Conservation (phyloP, 2,329 filamentous ascomycete genomes). For the Scedosporium boydii region DNA sequence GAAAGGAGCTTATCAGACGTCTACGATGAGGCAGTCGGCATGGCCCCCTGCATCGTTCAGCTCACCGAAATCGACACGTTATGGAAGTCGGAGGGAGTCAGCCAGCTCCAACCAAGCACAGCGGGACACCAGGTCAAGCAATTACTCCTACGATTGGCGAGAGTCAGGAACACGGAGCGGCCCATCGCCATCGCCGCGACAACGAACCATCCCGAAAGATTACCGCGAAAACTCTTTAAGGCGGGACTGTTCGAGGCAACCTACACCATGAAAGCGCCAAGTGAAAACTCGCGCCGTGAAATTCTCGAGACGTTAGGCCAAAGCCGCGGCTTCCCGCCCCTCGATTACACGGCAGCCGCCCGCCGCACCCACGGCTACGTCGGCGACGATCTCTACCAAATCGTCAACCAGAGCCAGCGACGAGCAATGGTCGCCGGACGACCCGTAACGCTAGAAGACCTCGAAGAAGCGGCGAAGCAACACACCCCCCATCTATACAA, state of each 20-base stretch:
- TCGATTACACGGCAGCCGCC: slow-evolving; percentile 67
- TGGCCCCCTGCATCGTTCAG: slow-evolving; percentile 84
- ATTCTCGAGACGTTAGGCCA: slow-evolving; percentile 69
- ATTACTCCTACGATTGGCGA: slow-evolving; percentile 3
- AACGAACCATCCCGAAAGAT: slow-evolving; percentile 76
- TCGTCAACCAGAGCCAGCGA: slow-evolving; percentile 29
- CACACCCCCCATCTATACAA: slow-evolving; percentile 57
- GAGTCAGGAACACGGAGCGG: slow-evolving; percentile 4
- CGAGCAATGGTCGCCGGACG: background rate
- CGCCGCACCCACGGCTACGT: slow-evolving; percentile 88
- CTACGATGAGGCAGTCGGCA: slow-evolving; percentile 64
- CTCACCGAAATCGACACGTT: slow-evolving; percentile 77
- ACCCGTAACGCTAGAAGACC: slow-evolving; percentile 37
- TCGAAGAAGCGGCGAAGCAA: slow-evolving; percentile 63
- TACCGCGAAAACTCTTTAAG: slow-evolving; percentile 69
- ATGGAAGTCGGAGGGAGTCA: slow-evolving; percentile 6
- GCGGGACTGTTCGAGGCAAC: slow-evolving; percentile 73
- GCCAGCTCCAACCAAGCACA: slow-evolving; percentile 64
- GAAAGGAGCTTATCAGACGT: slow-evolving; percentile 29
- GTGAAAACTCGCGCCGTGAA: slow-evolving; percentile 63
- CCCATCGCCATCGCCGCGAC: slow-evolving; percentile 86
- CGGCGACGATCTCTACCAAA: slow-evolving; percentile 71
- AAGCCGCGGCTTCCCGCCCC: slow-evolving; percentile 51
- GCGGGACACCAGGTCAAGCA: slow-evolving; percentile 3
- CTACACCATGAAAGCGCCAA: slow-evolving; percentile 81